These are phyloP conservation scores for Diplodia scrobiculata DNA, from an alignment of 2,329 filamentous ascomycete genomes.

Conservation along the genomic window DNA sequence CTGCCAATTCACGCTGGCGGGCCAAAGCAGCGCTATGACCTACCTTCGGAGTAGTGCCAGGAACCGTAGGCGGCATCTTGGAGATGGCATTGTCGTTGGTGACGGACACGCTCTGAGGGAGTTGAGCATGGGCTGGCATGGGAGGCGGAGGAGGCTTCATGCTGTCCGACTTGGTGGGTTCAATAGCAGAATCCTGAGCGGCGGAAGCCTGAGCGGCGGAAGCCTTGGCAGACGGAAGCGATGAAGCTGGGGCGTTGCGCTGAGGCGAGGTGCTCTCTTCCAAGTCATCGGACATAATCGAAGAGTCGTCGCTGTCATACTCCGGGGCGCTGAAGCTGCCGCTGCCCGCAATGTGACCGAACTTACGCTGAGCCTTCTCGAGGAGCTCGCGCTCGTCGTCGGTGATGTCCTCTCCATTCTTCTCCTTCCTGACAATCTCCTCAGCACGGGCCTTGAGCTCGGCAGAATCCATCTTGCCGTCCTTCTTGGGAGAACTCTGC, in stretches of 20 bases:
- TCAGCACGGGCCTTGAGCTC: constrained; percentile 20
- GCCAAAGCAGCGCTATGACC: constrained; percentile 14
- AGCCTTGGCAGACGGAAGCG: neutral
- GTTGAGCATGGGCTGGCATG: constrained; percentile 40
- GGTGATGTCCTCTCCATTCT: neutral
- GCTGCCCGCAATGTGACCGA: constrained; percentile 29
- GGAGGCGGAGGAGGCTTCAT: constrained; percentile 41
- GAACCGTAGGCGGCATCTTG: neutral
- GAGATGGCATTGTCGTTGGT: neutral
- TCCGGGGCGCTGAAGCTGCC: constrained; percentile 38
- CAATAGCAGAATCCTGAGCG: neutral
- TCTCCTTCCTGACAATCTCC: constrained; percentile 7
- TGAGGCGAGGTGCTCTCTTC: neutral
- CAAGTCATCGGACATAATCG: constrained; percentile 7
- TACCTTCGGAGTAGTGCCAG: neutral
- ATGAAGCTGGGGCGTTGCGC: neutral
- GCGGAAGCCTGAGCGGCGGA: neutral
- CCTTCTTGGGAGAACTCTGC: neutral
- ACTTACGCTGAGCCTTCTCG: constrained; percentile 27
- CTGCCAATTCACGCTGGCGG: constrained; percentile 12
- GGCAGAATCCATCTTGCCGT: neutral
- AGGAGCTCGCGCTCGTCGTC: constrained; percentile 1
- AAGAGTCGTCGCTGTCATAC: constrained; percentile 33
- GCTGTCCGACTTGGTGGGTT: constrained; percentile 37
- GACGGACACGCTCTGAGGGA: constrained; percentile 31